A percentile compares a stretch with the other conserved stretches of the same genome.
Conservation (phyloP, 805 yeast species). For the Wickerhamomyces subpelliculosus region DNA sequence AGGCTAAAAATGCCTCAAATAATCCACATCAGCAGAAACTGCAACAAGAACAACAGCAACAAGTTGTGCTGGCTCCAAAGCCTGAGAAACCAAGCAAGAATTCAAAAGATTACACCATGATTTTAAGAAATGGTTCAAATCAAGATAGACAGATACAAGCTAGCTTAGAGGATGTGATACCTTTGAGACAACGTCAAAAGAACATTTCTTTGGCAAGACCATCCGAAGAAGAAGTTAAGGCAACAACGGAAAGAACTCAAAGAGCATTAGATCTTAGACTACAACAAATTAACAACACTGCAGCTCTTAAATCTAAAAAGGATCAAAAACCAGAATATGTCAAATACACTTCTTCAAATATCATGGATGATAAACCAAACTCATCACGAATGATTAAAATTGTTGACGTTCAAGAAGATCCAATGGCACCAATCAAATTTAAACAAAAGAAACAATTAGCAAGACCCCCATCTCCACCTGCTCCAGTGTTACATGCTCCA, state of each 20-base stretch:
- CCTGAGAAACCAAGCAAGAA: neutral
- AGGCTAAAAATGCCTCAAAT: neutral
- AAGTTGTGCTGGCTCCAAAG: neutral
- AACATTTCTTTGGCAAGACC: constrained; percentile 37
- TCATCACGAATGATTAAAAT: constrained; percentile 51
- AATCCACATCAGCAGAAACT: neutral
- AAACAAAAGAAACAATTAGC: constrained; percentile 65
- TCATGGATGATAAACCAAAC: constrained; percentile 23
- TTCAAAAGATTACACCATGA: constrained; percentile 14
- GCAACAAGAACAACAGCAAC: neutral
- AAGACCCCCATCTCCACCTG: constrained; percentile 64
- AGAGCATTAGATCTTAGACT: constrained; percentile 47
- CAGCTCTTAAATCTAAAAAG: too few species aligned
- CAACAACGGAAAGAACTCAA: constrained; percentile 49
- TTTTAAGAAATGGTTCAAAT: constrained; percentile 14
- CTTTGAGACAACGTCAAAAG: constrained; percentile 42
- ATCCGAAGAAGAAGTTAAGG: constrained; percentile 36
- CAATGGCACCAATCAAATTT: constrained; percentile 77
- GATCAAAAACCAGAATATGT: constrained; percentile 37
- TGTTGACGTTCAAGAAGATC: constrained; percentile 66
- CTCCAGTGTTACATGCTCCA: constrained; percentile 56
- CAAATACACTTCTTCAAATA: constrained; percentile 36
- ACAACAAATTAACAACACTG: constrained; percentile 25
- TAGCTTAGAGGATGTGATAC: constrained; percentile 51
- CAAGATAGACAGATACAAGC: constrained; percentile 28